These are phyloP conservation scores for Tricholoma terreum DNA, from an alignment of 768 basidiomycete genomes.

Conservation along the genomic window DNA sequence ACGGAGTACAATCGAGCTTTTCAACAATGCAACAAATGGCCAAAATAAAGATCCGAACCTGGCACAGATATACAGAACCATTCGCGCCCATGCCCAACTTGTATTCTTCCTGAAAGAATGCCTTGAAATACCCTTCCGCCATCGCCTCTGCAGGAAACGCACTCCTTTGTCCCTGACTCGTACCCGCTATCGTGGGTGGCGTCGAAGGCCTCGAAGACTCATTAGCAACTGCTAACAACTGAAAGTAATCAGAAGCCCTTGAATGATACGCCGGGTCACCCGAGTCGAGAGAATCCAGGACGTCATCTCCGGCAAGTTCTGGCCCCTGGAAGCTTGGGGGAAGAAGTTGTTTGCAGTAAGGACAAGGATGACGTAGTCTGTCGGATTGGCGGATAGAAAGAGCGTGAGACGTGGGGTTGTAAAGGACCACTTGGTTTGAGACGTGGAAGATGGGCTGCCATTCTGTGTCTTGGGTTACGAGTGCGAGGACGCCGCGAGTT, in stretches of 20 bases:
- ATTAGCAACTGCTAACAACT: slow-evolving; percentile 69
- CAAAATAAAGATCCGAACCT: slow-evolving; percentile 46
- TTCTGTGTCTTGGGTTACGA: slow-evolving; percentile 26
- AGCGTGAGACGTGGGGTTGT: slow-evolving; percentile 83
- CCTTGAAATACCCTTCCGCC: slow-evolving; percentile 90
- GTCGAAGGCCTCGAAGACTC: slow-evolving; percentile 54
- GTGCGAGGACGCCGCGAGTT: slow-evolving; percentile 13
- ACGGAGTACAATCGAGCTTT: not conserved
- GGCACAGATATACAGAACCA: slow-evolving; percentile 85
- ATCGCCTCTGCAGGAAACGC: slow-evolving; percentile 67
- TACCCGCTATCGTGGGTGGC: slow-evolving; percentile 34
- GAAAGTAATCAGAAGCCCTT: slow-evolving; percentile 77
- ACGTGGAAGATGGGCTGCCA: slow-evolving; percentile 83
- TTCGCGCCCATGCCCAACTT: slow-evolving; percentile 94
- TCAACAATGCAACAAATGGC: not conserved
- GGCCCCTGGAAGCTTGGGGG: slow-evolving; percentile 39
- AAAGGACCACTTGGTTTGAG: slow-evolving; percentile 85
- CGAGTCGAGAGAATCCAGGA: slow-evolving; percentile 31
- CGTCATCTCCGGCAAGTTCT: slow-evolving; percentile 26
- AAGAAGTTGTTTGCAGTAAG: slow-evolving; percentile 69
- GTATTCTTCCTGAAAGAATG: slow-evolving; percentile 89
- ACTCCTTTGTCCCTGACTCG: slow-evolving; percentile 15
- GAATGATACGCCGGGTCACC: slow-evolving; percentile 42
- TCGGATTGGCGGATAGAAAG: slow-evolving; percentile 55
- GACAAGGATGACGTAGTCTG: slow-evolving; percentile 45